Base-by-base conservation (phyloP, 192 early-diverging fungal genomes). In the Rhizophagus sp. region DNA sequence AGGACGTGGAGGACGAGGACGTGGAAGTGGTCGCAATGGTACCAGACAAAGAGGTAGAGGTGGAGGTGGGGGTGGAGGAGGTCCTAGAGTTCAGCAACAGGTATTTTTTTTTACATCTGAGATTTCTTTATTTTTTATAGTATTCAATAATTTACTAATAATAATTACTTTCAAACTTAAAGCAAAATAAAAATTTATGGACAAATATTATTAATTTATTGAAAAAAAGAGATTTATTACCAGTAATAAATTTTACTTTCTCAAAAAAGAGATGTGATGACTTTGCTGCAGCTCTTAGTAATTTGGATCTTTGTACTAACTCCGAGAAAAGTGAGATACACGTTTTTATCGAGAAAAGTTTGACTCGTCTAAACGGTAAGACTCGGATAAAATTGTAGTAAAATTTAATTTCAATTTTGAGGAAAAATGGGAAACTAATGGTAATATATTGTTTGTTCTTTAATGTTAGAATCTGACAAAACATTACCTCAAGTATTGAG, bases 241-340 rank as follows among this genome's bases (percentile, higher is more conserved):
- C 98, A 3, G 95, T 92, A 2, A 96, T 98, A 22, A 87, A 97
- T 9, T 99, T 99, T 76, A 93, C 94, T 17, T 99, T 99, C 71
- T 96, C 95, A n/a, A 98, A 97, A 76, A 91, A 91, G 77, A 95
- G 93, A 70, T 99, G 98, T 81, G 96, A 99, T 78, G 95, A 98
- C 82, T 96, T 95, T 78, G 96, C 96, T 0, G 82, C 85, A 61
- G 87, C 85, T 19, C 82, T 98, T 34, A 88, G 88, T 41, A 97
- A 95, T 75, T 83, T 93, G 9, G 97, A 98, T 88, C 87, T 99
- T 73, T 92, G 91, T 15, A 79, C 81, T 1, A 49, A 30, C 30
- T 30, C 70, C 2, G 90, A 96, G 77, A 96, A 97, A 85, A 92
- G 90, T 81, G 90, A 95, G 64, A 93, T 98, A 30, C 95, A 97